Evolutionary conservation across 176 grass and related monocot species (phyloP).

Genomic region (Oryza coarctata): DNA sequence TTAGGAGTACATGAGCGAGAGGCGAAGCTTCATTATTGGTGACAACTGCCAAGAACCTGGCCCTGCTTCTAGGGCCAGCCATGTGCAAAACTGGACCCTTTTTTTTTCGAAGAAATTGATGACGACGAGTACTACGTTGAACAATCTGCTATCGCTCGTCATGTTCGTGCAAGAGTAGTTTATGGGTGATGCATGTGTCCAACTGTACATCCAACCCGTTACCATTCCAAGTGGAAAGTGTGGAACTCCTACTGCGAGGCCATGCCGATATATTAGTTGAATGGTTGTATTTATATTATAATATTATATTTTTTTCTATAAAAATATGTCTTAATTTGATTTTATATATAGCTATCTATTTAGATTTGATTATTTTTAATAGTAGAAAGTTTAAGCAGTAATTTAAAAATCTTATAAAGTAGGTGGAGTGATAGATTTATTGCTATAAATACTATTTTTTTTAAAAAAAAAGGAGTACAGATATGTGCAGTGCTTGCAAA

Average conservation of each 20-base stretch:
- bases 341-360: too few species aligned
- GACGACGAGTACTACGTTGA: constrained; percentile 10
- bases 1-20: background rate
- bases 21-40: constrained; percentile 57
- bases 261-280: background rate
- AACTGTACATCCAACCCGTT: background rate
- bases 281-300: too few species aligned
- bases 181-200: background rate
- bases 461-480: too few species aligned
- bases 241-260: background rate
- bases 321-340: too few species aligned
- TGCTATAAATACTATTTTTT: too few species aligned
- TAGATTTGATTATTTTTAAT: too few species aligned
- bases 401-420: too few species aligned
- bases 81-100: constrained; percentile 20
- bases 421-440: too few species aligned
- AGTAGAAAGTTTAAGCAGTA: too few species aligned
- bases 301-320: too few species aligned
- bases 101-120: constrained; percentile 53
- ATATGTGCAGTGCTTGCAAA: constrained; percentile 12
- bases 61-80: constrained; percentile 32
- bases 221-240: background rate
- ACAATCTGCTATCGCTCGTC: background rate
- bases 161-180: constrained; percentile 20
- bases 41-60: constrained; percentile 16